A percentile compares a stretch with the other conserved stretches of the same genome.
Evolutionary conservation across 257 asterid species (phyloP).

Genomic region (Solanum raphanifolium): DNA sequence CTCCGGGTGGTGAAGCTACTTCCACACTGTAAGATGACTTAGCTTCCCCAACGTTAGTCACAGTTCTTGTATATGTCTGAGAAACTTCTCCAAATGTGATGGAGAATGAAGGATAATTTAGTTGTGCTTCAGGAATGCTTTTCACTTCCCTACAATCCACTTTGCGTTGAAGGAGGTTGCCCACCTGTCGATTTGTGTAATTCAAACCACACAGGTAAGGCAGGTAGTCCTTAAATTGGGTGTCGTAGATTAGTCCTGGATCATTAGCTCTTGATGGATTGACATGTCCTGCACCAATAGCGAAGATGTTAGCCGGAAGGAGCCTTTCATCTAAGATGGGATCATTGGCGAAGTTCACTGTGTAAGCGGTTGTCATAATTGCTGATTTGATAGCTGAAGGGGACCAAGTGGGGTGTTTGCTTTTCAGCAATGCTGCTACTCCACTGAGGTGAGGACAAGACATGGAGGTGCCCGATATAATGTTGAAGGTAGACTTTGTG

Average conservation of each 20-base stretch:
- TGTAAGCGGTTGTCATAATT: constrained; percentile 46
- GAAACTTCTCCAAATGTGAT: not conserved
- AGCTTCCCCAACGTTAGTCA: constrained; percentile 31
- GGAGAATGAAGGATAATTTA: constrained; percentile 17
- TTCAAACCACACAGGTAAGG: constrained; percentile 41
- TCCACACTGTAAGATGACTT: constrained; percentile 18
- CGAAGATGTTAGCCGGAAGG: constrained; percentile 20
- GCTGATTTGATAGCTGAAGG: constrained; percentile 47
- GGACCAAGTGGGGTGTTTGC: not conserved
- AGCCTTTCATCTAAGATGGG: constrained; percentile 25
- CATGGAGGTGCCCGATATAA: not conserved
- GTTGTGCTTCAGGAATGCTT: constrained; percentile 19
- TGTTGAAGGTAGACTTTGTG: not conserved
- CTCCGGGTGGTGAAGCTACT: constrained; percentile 13
- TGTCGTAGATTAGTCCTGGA: constrained; percentile 49
- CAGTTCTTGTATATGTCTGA: constrained; percentile 27
- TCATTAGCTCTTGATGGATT: constrained; percentile 30
- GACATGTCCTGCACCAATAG: constrained; percentile 43
- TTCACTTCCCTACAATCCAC: constrained; percentile 14
- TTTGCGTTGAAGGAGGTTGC: constrained; percentile 1
- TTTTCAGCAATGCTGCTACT: not conserved
- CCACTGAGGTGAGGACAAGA: not conserved
- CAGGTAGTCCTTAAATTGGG: constrained; percentile 28
- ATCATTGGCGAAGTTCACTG: constrained; percentile 5
- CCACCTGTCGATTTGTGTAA: constrained; percentile 20